Conservation (phyloP, 1,284 basidiomycete species). For the Coniophora puteana region DNA sequence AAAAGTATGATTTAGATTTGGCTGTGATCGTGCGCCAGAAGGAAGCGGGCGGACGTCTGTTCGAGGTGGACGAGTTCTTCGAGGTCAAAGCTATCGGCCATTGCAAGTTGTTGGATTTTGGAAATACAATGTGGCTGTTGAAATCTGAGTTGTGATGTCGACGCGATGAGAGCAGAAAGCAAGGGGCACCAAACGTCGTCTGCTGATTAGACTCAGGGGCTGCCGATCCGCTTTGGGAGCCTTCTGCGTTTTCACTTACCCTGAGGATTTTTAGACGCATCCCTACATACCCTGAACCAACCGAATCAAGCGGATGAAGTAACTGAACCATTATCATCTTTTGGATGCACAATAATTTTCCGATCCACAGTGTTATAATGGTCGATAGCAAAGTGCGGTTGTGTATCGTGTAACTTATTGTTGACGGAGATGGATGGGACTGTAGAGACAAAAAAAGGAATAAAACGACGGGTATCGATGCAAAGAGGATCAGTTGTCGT, state of each 20-base stretch:
- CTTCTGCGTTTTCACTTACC: neutral
- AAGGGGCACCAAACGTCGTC: neutral
- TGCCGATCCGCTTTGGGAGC: neutral
- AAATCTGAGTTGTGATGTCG: neutral
- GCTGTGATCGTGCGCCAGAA: neutral
- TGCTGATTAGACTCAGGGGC: neutral
- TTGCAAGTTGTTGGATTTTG: constrained; percentile 10
- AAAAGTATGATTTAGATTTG: constrained; percentile 6
- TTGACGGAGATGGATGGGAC: too few relatives aligned
- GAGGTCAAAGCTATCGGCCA: constrained; percentile 50
- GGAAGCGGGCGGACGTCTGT: constrained; percentile 49
- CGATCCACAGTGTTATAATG: too few relatives aligned
- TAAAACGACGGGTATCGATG: neutral
- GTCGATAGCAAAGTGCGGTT: neutral
- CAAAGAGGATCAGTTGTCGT: neutral
- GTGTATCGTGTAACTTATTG: neutral
- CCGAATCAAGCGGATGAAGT: too few relatives aligned
- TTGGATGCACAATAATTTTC: too few relatives aligned
- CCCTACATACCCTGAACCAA: neutral
- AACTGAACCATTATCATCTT: too few relatives aligned
- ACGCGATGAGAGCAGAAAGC: neutral
- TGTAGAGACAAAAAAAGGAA: too few relatives aligned
- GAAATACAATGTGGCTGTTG: neutral
- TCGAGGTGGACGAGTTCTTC: constrained; percentile 68
- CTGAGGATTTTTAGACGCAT: neutral